phyloP scores from a whole-genome alignment of 148 eudicot species.

The Persicaria maculosa region DNA sequence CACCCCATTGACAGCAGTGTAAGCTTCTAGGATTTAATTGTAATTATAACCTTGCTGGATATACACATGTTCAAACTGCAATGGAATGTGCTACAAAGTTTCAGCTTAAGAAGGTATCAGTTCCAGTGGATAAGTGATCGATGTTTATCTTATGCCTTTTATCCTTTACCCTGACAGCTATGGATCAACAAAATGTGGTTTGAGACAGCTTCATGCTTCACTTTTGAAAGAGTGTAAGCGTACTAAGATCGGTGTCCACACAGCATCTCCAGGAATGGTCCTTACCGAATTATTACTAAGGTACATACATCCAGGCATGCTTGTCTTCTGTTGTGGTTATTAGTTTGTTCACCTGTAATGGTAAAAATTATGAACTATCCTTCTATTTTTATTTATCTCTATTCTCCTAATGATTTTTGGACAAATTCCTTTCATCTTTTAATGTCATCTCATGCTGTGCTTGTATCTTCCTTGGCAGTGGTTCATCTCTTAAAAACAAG shows the following conservation, averaged over 20 bases:
- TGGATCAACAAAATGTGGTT: slow-evolving; percentile 99
- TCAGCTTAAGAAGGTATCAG: background rate
- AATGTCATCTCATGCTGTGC: slow-evolving; percentile 2
- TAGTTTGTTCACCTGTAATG: background rate
- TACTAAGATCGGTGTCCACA: slow-evolving; percentile 80
- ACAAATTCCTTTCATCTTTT: background rate
- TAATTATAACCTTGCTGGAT: background rate
- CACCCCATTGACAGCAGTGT: slow-evolving; percentile 98
- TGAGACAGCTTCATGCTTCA: slow-evolving; percentile 89
- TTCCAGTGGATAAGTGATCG: background rate
- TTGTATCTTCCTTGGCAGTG: slow-evolving; percentile 43
- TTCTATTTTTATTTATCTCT: background rate
- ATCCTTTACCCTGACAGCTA: slow-evolving; percentile 40
- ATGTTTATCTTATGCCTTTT: slow-evolving; percentile 8
- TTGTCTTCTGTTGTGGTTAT: background rate
- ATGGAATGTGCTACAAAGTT: background rate
- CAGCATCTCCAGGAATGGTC: slow-evolving; percentile 99
- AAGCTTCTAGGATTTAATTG: slow-evolving; percentile 20
- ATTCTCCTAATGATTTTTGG: background rate
- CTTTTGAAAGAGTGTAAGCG: slow-evolving; percentile 68
- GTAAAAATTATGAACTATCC: background rate
- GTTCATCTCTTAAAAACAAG: slow-evolving; percentile 81
- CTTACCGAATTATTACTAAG: slow-evolving; percentile 85
- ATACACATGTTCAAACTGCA: background rate
- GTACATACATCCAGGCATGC: slow-evolving; percentile 23